Evolutionary conservation across 208 protist species (phyloP).

Genomic region (Wallacemonas sp.): DNA sequence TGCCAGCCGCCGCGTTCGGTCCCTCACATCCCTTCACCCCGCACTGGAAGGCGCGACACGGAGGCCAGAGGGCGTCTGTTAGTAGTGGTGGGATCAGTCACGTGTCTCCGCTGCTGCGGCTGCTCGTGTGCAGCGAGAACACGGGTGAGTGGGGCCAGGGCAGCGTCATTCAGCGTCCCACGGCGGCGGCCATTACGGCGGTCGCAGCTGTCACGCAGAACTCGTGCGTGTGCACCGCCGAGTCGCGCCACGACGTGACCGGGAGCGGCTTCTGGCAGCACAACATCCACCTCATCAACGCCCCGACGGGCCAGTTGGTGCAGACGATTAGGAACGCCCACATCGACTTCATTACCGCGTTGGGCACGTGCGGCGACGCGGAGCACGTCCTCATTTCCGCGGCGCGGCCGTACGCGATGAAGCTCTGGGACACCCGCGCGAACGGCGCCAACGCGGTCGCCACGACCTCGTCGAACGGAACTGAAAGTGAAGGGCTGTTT

Average conservation of each 20-base stretch:
- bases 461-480: neutral
- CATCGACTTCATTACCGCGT: slow-evolving; percentile 71
- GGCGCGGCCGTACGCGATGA: slow-evolving; percentile 61
- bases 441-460: slow-evolving; percentile 17
- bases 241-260: neutral
- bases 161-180: slow-evolving; percentile 50
- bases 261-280: slow-evolving; percentile 25
- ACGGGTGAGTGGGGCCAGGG: slow-evolving; percentile 60
- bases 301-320: slow-evolving; percentile 38
- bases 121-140: slow-evolving; percentile 62
- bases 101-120: slow-evolving; percentile 35
- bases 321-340: slow-evolving; percentile 53
- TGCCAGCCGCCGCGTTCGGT: slow-evolving; percentile 23
- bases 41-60: slow-evolving; percentile 2
- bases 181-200: slow-evolving; percentile 51
- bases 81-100: neutral
- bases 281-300: slow-evolving; percentile 45
- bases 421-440: slow-evolving; percentile 75
- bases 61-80: neutral
- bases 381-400: slow-evolving; percentile 69
- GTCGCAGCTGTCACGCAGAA: slow-evolving; percentile 55
- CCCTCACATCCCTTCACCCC: slow-evolving; percentile 20
- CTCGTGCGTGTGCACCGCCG: slow-evolving; percentile 11
- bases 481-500: slow-evolving; percentile 13
- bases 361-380: slow-evolving; percentile 54